A percentile compares a stretch with the other conserved stretches of the same genome.
phyloP scores from a whole-genome alignment of 805 yeast species.

The Spathaspora arborariae region DNA sequence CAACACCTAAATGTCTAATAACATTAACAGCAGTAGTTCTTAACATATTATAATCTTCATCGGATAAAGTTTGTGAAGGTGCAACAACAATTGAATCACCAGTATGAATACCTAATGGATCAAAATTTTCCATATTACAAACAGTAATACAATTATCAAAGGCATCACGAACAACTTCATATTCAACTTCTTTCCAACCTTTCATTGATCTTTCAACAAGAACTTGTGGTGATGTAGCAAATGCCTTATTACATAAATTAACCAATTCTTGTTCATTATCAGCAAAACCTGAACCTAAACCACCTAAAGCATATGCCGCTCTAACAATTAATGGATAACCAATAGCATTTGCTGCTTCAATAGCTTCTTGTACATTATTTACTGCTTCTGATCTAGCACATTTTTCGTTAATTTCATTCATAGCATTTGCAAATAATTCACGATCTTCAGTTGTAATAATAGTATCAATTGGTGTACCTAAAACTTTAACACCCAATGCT shows the following conservation, averaged over 20 bases:
- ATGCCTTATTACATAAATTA: conserved; percentile 83
- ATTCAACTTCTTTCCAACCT: conserved; percentile 99
- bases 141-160: conserved; percentile 97
- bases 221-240: conserved; percentile 95
- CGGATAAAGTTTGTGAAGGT: conserved; percentile 95
- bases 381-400: conserved; percentile 94
- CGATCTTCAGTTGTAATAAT: conserved; percentile 97
- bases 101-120: conserved; percentile 97
- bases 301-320: conserved; percentile 97
- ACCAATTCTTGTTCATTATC: conserved; percentile 79
- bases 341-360: conserved; percentile 77
- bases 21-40: conserved; percentile 97
- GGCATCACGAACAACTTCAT: conserved; percentile 97
- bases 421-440: conserved; percentile 89
- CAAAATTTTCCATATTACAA: conserved; percentile 98
- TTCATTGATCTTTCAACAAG: conserved; percentile 94
- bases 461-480: conserved; percentile 96
- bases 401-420: conserved; percentile 93
- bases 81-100: conserved; percentile 99
- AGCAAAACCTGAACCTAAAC: conserved; percentile 97
- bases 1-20: conserved; percentile 96
- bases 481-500: conserved; percentile 84
- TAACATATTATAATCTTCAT: conserved; percentile 96
- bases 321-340: conserved; percentile 96
- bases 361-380: conserved; percentile 72